phyloP scores from a whole-genome alignment of 192 early-diverging fungal species.

The Glomus cerebriforme region DNA sequence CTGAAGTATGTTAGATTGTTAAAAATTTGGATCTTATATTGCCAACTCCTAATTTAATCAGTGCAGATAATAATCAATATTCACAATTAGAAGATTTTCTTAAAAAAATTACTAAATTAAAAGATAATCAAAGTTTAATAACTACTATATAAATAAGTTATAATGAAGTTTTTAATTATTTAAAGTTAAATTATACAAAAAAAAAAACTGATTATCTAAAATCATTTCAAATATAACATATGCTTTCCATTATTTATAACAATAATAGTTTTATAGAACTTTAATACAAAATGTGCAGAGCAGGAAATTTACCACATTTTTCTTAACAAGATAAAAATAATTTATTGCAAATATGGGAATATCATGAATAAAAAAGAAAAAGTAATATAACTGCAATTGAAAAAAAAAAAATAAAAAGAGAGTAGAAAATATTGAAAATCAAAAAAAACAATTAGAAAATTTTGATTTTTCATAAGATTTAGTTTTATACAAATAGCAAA shows the following conservation, averaged over 20 bases:
- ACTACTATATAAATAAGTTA: slow-evolving; percentile 1
- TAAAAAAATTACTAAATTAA: slow-evolving; percentile 11
- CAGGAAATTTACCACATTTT: background rate
- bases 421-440: background rate
- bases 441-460: background rate
- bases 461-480: background rate
- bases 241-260: slow-evolving; percentile 4
- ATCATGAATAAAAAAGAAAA: background rate
- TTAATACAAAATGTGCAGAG: background rate
- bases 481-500: no score
- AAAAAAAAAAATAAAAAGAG: background rate
- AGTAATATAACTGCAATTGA: background rate
- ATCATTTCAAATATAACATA: background rate
- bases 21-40: background rate
- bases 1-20: background rate
- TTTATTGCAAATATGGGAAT: background rate
- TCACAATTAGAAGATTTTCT: background rate
- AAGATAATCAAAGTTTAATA: slow-evolving; percentile 19
- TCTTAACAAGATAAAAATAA: background rate
- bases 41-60: background rate
- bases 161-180: slow-evolving; percentile 17
- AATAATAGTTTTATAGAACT: slow-evolving; percentile 5
- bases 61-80: background rate
- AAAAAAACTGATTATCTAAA: slow-evolving; percentile 2
- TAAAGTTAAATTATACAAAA: slow-evolving; percentile 10